Base-by-base conservation (phyloP, 1,284 basidiomycete species). In the Moniliophthora roreri region DNA sequence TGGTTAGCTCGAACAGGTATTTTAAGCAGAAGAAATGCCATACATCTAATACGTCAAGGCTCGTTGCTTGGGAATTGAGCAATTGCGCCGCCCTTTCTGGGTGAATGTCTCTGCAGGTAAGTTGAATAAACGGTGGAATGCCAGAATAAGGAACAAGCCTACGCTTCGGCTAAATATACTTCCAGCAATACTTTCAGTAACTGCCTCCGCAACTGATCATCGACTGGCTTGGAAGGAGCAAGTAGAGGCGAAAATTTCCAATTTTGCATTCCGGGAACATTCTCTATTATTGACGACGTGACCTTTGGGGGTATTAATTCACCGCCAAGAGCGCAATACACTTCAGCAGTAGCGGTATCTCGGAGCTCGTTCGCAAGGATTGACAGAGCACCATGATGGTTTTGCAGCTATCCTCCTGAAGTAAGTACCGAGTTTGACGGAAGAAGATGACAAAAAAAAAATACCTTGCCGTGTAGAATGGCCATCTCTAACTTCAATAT, bases 401-500 rank as follows among this genome's bases (percentile, higher is more conserved):
- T 75, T 10, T 79, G 80, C 4, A 85, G 77, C 87, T 92, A 48
- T 47, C 34, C 18, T 39, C 16, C n/a, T n/a, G n/a, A n/a, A n/a
- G n/a, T n/a, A n/a, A n/a, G 9, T 34, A 24, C 35, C 4, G 20
- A 21, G 36, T 44, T 38, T 52, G 15, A 4, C 37, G 23, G 18
- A 15, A 44, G 16, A 48, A n/a, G 38, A 7, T n/a, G 26, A 39
- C 50, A 28, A 35, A 39, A 35, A 15, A 46, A 63, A 26, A 73
- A 36, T 60, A 92, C 92, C 76, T 92, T 91, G 9, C 91, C 91
- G 54, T 92, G 81, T 2, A 95, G 73, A 34, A 96, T 82, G 0
- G 91, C 91, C 20, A 85, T 67, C 66, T 96, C 94, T 13, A 91
- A 75, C 28, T 74, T 75, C 1, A 95, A 74, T 2, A 83, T 66